A percentile compares a stretch with the other conserved stretches of the same genome.
These are phyloP conservation scores for Daldinia eschscholtzii DNA, from an alignment of 2,329 filamentous ascomycete genomes.

Conservation along the genomic window DNA sequence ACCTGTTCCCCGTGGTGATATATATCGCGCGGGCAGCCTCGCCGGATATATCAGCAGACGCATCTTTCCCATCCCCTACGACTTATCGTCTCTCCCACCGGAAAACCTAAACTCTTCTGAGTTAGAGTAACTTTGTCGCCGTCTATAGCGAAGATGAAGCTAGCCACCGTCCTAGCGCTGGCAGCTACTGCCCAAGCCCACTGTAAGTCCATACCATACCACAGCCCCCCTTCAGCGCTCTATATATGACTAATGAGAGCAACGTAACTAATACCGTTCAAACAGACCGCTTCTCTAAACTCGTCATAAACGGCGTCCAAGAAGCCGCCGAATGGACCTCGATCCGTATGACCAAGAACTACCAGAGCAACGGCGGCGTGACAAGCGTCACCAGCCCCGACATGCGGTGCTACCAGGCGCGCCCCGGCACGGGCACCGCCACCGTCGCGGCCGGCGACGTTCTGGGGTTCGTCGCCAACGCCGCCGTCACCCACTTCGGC, in stretches of 20 bases:
- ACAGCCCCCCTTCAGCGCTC: too few species aligned
- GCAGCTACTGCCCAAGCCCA: constrained; percentile 38
- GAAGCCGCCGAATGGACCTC: constrained; percentile 50
- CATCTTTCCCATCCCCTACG: constrained; percentile 1
- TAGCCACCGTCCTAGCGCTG: constrained; percentile 30
- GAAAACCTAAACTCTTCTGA: not conserved
- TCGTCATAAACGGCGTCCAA: constrained; percentile 46
- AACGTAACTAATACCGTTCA: too few species aligned
- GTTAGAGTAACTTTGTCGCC: not conserved
- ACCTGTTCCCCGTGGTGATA: constrained; percentile 17
- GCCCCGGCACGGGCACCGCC: constrained; percentile 42
- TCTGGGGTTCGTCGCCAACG: constrained; percentile 50
- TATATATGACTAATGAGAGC: too few species aligned
- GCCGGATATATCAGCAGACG: constrained; percentile 27
- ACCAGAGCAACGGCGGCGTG: constrained; percentile 52
- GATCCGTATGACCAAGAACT: constrained; percentile 54
- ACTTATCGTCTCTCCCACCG: constrained; percentile 19
- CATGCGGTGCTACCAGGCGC: constrained; percentile 53
- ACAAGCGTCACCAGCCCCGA: constrained; percentile 51
- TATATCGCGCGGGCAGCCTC: not conserved
- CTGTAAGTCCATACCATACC: constrained; percentile 26
- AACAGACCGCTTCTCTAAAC: constrained; percentile 52
- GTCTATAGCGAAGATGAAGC: constrained; percentile 31
- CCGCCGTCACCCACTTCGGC: constrained; percentile 51
- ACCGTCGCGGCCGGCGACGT: constrained; percentile 49